Conservation (phyloP, 805 yeast genomes). For the Wickerhamomyces bisporus region DNA sequence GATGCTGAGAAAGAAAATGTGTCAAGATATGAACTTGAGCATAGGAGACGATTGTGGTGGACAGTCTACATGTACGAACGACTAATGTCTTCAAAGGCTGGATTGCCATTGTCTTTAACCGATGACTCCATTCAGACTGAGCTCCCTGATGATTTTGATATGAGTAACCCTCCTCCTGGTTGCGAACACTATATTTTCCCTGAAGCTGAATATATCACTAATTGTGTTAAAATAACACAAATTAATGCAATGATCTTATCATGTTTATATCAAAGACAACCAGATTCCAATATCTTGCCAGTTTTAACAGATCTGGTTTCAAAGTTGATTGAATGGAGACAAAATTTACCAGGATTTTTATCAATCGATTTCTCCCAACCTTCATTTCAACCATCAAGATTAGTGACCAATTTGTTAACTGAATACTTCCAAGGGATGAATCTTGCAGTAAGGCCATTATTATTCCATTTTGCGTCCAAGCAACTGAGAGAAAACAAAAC, state of each 20-base stretch:
- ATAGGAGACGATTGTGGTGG: conserved; percentile 84
- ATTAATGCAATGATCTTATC: conserved; percentile 71
- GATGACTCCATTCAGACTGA: conserved; percentile 80
- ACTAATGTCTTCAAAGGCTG: conserved; percentile 79
- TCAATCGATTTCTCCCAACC: conserved; percentile 56
- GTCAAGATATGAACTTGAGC: conserved; percentile 68
- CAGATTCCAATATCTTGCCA: conserved; percentile 70
- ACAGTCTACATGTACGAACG: conserved; percentile 78
- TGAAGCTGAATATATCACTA: conserved; percentile 69
- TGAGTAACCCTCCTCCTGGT: conserved; percentile 55
- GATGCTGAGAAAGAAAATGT: conserved; percentile 71
- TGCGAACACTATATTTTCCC: conserved; percentile 69
- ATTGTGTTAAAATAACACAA: conserved; percentile 73
- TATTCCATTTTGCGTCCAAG: conserved; percentile 70
- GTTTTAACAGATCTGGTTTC: conserved; percentile 66
- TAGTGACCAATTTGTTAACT: conserved; percentile 70
- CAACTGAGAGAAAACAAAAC: conserved; percentile 48
- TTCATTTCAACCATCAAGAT: conserved; percentile 51
- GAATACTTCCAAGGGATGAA: conserved; percentile 82
- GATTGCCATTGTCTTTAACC: conserved; percentile 71
- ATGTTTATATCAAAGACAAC: conserved; percentile 68
- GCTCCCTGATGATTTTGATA: conserved; percentile 66
- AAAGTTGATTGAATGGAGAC: conserved; percentile 63
- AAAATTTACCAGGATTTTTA: conserved; percentile 55
- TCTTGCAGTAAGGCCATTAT: conserved; percentile 68